Evolutionary conservation across 2,329 filamentous ascomycete genomes (phyloP).

Genomic region (Pseudocercospora musae): DNA sequence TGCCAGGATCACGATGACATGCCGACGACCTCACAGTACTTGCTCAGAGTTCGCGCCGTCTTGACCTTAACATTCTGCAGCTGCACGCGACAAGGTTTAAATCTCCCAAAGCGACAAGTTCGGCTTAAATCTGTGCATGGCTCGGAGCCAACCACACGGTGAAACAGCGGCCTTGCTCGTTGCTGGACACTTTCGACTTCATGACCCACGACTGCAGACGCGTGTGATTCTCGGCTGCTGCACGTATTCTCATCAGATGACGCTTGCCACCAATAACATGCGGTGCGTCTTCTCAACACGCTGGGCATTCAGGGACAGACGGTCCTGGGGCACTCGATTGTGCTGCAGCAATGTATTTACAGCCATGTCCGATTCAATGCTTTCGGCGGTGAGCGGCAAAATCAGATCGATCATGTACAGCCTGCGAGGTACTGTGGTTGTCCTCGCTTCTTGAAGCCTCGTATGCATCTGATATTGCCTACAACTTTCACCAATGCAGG

Average conservation of each 20-base stretch:
- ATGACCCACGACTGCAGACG: conserved; percentile 1
- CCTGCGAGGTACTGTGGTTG: conserved; percentile 1
- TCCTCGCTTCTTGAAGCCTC: conserved; percentile 1
- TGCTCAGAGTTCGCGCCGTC: conserved; percentile 6
- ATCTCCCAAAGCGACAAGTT: conserved; percentile 9
- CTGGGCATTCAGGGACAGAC: background rate
- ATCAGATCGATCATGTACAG: conserved; percentile 1
- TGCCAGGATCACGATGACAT: background rate
- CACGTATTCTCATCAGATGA: background rate
- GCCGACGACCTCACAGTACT: background rate
- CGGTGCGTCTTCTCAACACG: background rate
- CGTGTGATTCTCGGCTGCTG: conserved; percentile 13
- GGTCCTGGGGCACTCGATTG: background rate
- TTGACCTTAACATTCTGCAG: conserved; percentile 1
- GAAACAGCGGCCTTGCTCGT: conserved; percentile 11
- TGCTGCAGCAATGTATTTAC: background rate
- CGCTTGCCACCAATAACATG: background rate
- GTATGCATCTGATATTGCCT: background rate
- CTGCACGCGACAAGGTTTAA: conserved; percentile 7
- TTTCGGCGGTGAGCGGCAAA: background rate
- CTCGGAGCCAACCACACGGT: conserved; percentile 15
- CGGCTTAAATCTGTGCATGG: conserved; percentile 9
- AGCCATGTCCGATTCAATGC: background rate
- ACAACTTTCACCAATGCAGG: background rate
- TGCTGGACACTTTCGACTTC: conserved; percentile 8